Evolutionary conservation across 208 protist genomes (phyloP).

Genomic region (Porcisia hertigi): DNA sequence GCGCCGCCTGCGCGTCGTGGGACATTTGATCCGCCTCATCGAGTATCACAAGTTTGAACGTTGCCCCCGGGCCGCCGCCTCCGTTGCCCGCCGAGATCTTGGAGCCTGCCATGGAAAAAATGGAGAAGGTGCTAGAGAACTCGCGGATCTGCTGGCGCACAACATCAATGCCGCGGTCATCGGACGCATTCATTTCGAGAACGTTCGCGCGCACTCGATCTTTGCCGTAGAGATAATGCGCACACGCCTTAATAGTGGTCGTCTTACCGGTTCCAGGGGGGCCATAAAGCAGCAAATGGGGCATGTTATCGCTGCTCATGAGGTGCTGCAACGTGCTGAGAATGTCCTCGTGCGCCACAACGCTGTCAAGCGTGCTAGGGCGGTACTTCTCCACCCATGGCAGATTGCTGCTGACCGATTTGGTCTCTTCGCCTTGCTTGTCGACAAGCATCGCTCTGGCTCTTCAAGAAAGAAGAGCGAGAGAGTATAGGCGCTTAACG

Average conservation of each 20-base stretch:
- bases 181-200: slow-evolving; percentile 99
- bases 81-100: neutral
- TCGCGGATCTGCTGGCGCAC: slow-evolving; percentile 98
- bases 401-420: slow-evolving; percentile 30
- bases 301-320: slow-evolving; percentile 93
- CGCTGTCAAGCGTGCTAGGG: slow-evolving; percentile 82
- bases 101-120: slow-evolving; percentile 82
- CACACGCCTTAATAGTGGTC: slow-evolving; percentile 88
- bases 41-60: slow-evolving; percentile 98
- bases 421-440: slow-evolving; percentile 19
- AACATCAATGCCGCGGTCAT: slow-evolving; percentile 99
- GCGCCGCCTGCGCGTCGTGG: slow-evolving; percentile 96
- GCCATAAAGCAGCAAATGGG: slow-evolving; percentile 99
- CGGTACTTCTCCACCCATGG: slow-evolving; percentile 97
- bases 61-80: slow-evolving; percentile 9
- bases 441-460: slow-evolving; percentile 8
- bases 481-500: neutral
- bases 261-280: slow-evolving; percentile 95
- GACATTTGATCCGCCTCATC: slow-evolving; percentile 99
- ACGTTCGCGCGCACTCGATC: slow-evolving; percentile 86
- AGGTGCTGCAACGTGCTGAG: slow-evolving; percentile 89
- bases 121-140: slow-evolving; percentile 97
- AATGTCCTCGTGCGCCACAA: slow-evolving; percentile 95
- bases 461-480: neutral
- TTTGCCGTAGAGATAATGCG: slow-evolving; percentile 93